Evolutionary conservation across 805 yeast species (phyloP).

Genomic region (Wickerhamiella siamensis): DNA sequence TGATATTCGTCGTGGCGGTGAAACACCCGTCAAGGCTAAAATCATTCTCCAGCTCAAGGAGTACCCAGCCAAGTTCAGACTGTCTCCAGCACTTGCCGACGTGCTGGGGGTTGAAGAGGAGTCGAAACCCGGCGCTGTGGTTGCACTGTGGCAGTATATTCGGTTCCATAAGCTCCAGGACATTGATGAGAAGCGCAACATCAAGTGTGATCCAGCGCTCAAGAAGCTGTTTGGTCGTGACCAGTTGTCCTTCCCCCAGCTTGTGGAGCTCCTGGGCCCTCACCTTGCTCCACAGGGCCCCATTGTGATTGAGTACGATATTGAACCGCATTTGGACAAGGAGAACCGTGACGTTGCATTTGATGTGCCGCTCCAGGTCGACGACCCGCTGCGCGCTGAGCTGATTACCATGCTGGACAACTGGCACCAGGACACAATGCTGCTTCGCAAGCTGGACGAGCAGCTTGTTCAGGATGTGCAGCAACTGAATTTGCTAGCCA

Average conservation of each 20-base stretch:
- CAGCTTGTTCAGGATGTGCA: conserved; percentile 36
- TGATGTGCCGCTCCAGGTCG: conserved; percentile 54
- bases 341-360: conserved; percentile 63
- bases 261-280: conserved; percentile 52
- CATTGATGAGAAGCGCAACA: conserved; percentile 38
- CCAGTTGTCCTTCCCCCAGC: conserved; percentile 49
- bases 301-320: conserved; percentile 55
- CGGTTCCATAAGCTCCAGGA: conserved; percentile 52
- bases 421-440: conserved; percentile 30
- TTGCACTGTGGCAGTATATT: conserved; percentile 62
- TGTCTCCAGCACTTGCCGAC: conserved; percentile 51
- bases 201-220: conserved; percentile 37
- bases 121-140: conserved; percentile 75
- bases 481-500: conserved; percentile 35
- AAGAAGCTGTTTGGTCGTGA: conserved; percentile 33
- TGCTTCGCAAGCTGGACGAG: conserved; percentile 31
- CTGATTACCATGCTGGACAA: conserved; percentile 27
- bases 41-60: conserved; percentile 74
- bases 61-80: conserved; percentile 48
- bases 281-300: conserved; percentile 72
- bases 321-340: conserved; percentile 61
- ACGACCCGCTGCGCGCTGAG: conserved; percentile 25
- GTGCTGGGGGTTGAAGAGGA: conserved; percentile 65
- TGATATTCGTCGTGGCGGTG: conserved; percentile 72
- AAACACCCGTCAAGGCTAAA: conserved; percentile 45